Evolutionary conservation across 129 eudicot species (phyloP).

Genomic region (Daucus carota): DNA sequence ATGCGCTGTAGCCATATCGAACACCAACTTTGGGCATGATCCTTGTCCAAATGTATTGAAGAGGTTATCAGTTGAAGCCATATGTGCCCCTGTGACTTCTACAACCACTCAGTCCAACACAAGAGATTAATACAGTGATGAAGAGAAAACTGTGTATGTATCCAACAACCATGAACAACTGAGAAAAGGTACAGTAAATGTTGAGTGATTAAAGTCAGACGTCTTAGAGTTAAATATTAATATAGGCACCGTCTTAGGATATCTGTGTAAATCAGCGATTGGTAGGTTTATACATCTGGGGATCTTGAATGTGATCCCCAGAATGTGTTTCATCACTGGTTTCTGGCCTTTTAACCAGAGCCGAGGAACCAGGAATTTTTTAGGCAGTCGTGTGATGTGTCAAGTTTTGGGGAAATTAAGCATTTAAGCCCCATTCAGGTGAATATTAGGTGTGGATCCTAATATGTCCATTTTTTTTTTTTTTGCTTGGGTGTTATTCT

Average conservation of each 20-base stretch:
- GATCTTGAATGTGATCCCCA: constrained; percentile 21
- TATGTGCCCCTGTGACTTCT: constrained; percentile 38
- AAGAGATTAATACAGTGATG: constrained; percentile 21
- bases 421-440: constrained; percentile 26
- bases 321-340: constrained; percentile 33
- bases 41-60: constrained; percentile 96
- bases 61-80: constrained; percentile 82
- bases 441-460: constrained; percentile 63
- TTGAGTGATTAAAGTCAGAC: not conserved
- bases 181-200: constrained; percentile 3
- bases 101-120: not conserved
- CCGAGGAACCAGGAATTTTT: constrained; percentile 23
- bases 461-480: constrained; percentile 1
- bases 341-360: constrained; percentile 37
- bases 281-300: constrained; percentile 15
- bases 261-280: constrained; percentile 17
- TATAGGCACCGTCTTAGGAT: constrained; percentile 12
- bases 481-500: not conserved
- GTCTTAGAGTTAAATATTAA: not conserved
- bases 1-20: constrained; percentile 74
- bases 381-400: constrained; percentile 26
- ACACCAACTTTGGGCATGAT: constrained; percentile 74
- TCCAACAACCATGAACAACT: not conserved
- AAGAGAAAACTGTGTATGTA: constrained; percentile 3
- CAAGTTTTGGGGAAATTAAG: constrained; percentile 22